A percentile compares a stretch with the other conserved stretches of the same genome.
Conservation (phyloP, 2,329 filamentous ascomycete species). For the Teratosphaeria zuluensis region DNA sequence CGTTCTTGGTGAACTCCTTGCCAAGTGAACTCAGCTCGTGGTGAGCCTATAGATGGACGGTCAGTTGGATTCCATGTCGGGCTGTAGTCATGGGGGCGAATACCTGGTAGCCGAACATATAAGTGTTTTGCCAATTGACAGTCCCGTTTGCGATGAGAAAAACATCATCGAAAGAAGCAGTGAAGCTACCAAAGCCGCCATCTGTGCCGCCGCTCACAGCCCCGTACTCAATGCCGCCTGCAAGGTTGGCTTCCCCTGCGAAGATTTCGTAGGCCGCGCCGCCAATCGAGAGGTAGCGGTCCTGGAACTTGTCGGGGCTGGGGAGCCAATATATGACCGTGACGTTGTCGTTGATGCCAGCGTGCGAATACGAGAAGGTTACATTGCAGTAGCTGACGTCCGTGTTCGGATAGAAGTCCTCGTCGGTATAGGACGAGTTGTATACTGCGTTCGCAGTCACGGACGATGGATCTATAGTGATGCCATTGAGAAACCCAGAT, state of each 20-base stretch:
- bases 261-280: slow-evolving; percentile 40
- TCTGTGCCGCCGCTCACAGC: slow-evolving; percentile 41
- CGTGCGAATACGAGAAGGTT: slow-evolving; percentile 35
- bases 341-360: slow-evolving; percentile 27
- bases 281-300: slow-evolving; percentile 37
- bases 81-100: background rate
- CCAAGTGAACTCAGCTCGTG: slow-evolving; percentile 43
- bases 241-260: slow-evolving; percentile 24
- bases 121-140: slow-evolving; percentile 40
- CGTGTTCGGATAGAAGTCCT: slow-evolving; percentile 23
- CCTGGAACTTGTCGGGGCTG: slow-evolving; percentile 33
- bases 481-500: slow-evolving; percentile 7
- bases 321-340: slow-evolving; percentile 35
- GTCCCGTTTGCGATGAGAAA: slow-evolving; percentile 35
- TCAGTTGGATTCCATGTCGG: background rate
- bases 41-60: slow-evolving; percentile 27
- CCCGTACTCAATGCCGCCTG: slow-evolving; percentile 36
- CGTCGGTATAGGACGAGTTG: slow-evolving; percentile 22
- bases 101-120: slow-evolving; percentile 40
- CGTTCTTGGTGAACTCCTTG: slow-evolving; percentile 33
- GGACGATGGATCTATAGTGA: slow-evolving; percentile 33
- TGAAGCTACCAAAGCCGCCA: slow-evolving; percentile 42
- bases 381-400: slow-evolving; percentile 37
- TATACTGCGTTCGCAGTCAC: slow-evolving; percentile 28
- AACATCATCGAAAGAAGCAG: slow-evolving; percentile 23